Percentiles rank a stretch among this genome's conserved stretches.
These are phyloP conservation scores for Breviolum minutum DNA, from an alignment of 73 alveolate species.

Conservation along the genomic window DNA sequence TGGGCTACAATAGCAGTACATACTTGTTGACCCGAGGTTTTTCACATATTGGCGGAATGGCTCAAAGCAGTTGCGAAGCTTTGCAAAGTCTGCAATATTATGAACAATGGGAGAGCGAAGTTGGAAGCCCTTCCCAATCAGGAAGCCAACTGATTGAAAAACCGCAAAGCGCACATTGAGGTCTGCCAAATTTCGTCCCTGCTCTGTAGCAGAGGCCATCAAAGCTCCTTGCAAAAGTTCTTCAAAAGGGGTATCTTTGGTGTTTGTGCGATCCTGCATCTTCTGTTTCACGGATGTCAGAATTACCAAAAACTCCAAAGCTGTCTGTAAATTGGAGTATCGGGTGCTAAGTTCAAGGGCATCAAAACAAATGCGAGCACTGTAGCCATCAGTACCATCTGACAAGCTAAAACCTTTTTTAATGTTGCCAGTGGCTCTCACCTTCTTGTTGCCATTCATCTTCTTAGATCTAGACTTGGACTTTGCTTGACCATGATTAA, in stretches of 20 bases:
- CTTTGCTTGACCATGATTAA: background rate
- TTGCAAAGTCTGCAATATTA: background rate
- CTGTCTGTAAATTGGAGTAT: background rate
- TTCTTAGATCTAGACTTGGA: background rate
- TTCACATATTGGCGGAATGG: constrained; percentile 4
- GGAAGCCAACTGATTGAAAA: background rate
- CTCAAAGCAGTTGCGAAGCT: background rate
- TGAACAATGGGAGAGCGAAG: background rate
- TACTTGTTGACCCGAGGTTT: background rate
- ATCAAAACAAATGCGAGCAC: background rate
- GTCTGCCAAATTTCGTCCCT: background rate
- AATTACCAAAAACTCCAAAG: background rate
- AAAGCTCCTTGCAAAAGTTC: background rate
- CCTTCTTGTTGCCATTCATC: background rate
- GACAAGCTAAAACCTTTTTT: background rate
- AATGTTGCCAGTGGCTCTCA: background rate
- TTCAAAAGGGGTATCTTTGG: background rate
- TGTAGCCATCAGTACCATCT: background rate
- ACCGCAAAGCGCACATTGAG: background rate
- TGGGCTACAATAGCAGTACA: background rate
- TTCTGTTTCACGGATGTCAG: constrained; percentile 2
- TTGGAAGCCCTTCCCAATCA: background rate
- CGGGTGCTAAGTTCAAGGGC: background rate
- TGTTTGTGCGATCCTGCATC: background rate
- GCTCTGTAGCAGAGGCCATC: background rate